Evolutionary conservation across 345 rosid species (phyloP), one percentile per base, ranked within the genome.

Genomic region (Ceriops zippeliana): DNA sequence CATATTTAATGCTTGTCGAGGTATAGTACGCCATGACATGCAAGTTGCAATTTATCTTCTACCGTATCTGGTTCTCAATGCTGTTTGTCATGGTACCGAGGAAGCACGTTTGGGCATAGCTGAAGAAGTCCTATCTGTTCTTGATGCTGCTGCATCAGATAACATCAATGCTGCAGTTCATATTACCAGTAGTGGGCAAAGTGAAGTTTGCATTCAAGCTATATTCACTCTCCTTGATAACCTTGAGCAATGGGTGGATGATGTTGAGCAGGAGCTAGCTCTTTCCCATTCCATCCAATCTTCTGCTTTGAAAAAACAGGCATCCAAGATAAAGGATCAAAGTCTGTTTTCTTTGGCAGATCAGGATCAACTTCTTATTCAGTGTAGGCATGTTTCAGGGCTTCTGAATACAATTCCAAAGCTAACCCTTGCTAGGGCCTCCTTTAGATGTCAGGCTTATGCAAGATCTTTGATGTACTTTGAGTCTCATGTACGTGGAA

Each of bases 171-270:
- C 85, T 75, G 76, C 86, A 35, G 77, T 78, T 75, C 73, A 79
- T 83, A 87, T 82, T 67, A 46, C 73, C 72, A 75, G 76, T 73
- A 83, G 81, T 77, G 89, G 93, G 64, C 92, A 87, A 73, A 89
- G 88, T 78, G 96, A 93, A 77, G 98, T 93, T 78, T 93, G 98
- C 81, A 83, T 88, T 78, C 97, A 93, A 81, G 91, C 97, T 75
- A 87, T 91, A 59, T 93, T 93, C 78, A 91, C 92, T 73, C 96
- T 93, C 82, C 96, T 93, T 19, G 98, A 93, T 81, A 93, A 91
- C 83, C 96, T 93, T 66, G 97, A 96, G 72, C 97, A 93, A 80
- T 93, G 98, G 98, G 91, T 87, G 78, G 98, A 91, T 70, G 98
- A 91, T 76, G 79, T 86, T 78, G 84, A 86, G 69, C 97, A 89